A percentile compares a stretch with the other conserved stretches of the same genome.
phyloP scores from a whole-genome alignment of 2,329 filamentous ascomycete genomes.

The Sclerotinia borealis region DNA sequence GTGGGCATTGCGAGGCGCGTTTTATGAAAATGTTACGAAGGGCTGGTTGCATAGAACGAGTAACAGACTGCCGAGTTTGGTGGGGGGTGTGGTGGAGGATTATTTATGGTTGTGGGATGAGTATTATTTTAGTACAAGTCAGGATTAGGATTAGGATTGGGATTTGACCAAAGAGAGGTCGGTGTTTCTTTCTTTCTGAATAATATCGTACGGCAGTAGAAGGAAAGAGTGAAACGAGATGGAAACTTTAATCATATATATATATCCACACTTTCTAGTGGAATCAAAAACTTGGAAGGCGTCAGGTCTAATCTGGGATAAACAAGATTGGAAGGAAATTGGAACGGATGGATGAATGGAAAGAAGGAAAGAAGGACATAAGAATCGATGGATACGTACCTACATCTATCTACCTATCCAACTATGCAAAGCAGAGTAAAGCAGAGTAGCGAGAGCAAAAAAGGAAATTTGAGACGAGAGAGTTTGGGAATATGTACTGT shows the following conservation, averaged over 20 bases:
- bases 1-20: conserved; percentile 96
- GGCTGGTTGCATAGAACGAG: conserved; percentile 55
- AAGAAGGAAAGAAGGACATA: not conserved
- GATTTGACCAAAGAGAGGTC: not conserved
- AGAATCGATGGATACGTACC: not conserved
- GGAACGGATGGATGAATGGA: not conserved
- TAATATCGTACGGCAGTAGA: no score
- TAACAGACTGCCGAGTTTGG: conserved; percentile 50
- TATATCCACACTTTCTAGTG: not conserved
- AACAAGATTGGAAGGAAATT: not conserved
- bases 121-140: conserved; percentile 67
- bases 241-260: not conserved
- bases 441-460: no score
- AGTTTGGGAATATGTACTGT: not conserved
- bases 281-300: not conserved
- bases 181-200: not conserved
- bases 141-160: conserved; percentile 19
- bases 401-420: not conserved
- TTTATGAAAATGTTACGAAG: conserved; percentile 88
- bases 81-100: conserved; percentile 84
- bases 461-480: not conserved
- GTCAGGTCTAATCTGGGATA: not conserved
- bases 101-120: conserved; percentile 98
- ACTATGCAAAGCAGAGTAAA: not conserved
- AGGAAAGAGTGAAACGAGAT: not conserved